Evolutionary conservation across 169 alveolate species (phyloP).

Genomic region (Cryptosporidium ubiquitum): DNA sequence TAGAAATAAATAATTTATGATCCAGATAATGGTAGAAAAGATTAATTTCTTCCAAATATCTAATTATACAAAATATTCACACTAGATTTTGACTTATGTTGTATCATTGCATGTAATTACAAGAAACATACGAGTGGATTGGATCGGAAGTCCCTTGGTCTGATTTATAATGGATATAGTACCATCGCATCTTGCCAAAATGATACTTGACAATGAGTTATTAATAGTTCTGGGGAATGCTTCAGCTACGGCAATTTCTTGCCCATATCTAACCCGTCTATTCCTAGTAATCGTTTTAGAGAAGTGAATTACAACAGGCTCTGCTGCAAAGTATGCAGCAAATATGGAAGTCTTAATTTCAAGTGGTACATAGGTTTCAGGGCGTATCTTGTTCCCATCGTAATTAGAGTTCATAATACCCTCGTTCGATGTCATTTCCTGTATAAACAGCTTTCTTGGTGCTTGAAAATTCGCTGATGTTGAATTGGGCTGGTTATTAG

Average conservation of each 20-base stretch:
- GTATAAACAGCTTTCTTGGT: background rate
- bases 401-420: background rate
- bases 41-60: background rate
- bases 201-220: conserved; percentile 19
- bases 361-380: conserved; percentile 49
- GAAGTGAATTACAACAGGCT: conserved; percentile 52
- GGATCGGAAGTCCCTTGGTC: conserved; percentile 70
- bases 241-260: conserved; percentile 61
- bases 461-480: background rate
- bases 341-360: conserved; percentile 52
- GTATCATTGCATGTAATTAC: conserved; percentile 67
- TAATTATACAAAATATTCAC: background rate
- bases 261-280: conserved; percentile 69
- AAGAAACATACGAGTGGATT: conserved; percentile 59
- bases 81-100: background rate
- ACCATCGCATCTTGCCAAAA: conserved; percentile 70
- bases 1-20: background rate
- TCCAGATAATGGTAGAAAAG: background rate
- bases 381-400: conserved; percentile 4
- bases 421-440: background rate
- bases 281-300: conserved; percentile 59
- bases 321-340: conserved; percentile 72
- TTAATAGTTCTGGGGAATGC: conserved; percentile 32
- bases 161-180: conserved; percentile 64
- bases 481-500: background rate